A percentile compares a stretch with the other conserved stretches of the same genome.
These are phyloP conservation scores for Zygotorulaspora chibaensis DNA, from an alignment of 805 yeast species.

Conservation along the genomic window DNA sequence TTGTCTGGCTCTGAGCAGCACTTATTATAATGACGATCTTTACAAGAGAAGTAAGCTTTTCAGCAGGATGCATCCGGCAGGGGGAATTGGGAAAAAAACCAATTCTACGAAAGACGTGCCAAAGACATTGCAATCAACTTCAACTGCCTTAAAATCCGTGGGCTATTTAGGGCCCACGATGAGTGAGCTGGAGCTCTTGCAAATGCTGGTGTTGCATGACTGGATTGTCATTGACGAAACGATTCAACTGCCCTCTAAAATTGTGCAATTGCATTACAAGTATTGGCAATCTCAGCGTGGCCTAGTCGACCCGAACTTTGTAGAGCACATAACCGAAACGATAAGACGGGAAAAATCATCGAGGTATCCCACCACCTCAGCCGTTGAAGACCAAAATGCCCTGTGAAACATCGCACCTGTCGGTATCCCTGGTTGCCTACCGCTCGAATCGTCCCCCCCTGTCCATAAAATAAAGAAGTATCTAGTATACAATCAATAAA, in stretches of 20 bases:
- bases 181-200: slow-evolving; percentile 13
- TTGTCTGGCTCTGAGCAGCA: slow-evolving; percentile 66
- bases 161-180: slow-evolving; percentile 6
- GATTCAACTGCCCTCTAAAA: slow-evolving; percentile 2
- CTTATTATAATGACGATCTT: slow-evolving; percentile 51
- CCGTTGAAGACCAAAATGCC: too few relatives aligned
- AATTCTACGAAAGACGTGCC: too few relatives aligned
- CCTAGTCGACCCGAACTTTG: background rate
- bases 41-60: slow-evolving; percentile 51
- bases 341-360: too few relatives aligned
- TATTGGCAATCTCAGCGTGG: background rate
- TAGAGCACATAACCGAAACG: too few relatives aligned
- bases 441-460: too few relatives aligned
- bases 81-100: slow-evolving; percentile 62
- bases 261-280: slow-evolving; percentile 4
- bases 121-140: too few relatives aligned
- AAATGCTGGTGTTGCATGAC: slow-evolving; percentile 13
- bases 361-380: too few relatives aligned
- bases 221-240: slow-evolving; percentile 8
- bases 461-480: too few relatives aligned
- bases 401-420: too few relatives aligned
- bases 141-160: too few relatives aligned
- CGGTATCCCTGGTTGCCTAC: too few relatives aligned
- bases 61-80: slow-evolving; percentile 83
- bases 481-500: too few relatives aligned